Conservation (phyloP, 495 filamentous ascomycete species). For the Daldinia childiae region DNA sequence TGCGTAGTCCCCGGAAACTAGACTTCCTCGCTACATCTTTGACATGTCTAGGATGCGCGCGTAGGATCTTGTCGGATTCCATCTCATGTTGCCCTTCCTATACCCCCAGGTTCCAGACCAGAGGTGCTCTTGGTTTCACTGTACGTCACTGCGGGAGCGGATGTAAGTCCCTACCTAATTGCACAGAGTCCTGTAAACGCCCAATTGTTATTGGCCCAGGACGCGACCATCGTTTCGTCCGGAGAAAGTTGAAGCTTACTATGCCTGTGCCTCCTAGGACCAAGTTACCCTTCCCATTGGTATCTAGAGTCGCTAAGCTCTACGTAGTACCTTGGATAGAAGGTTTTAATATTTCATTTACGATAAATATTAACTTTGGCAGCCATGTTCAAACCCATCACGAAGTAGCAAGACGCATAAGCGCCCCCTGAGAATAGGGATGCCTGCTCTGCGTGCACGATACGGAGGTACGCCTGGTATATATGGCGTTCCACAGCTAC, state of each 20-base stretch:
- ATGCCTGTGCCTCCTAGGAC: slow-evolving; percentile 3
- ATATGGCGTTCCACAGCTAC: neutral
- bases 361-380: neutral
- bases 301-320: neutral
- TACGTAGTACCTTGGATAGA: neutral
- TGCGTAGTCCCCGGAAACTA: neutral
- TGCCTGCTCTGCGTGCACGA: neutral
- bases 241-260: slow-evolving; percentile 33
- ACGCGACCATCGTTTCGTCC: neutral
- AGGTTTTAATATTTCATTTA: neutral
- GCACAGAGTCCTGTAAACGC: neutral
- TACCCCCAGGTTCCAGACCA: slow-evolving; percentile 16
- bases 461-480: neutral
- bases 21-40: neutral
- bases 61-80: slow-evolving; percentile 6
- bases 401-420: neutral
- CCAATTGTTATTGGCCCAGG: neutral
- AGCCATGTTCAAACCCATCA: neutral
- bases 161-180: slow-evolving; percentile 13
- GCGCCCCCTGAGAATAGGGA: neutral
- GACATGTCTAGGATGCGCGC: neutral
- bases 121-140: slow-evolving; percentile 13
- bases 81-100: neutral
- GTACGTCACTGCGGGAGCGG: slow-evolving; percentile 1
- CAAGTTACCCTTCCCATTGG: slow-evolving; percentile 1